Percentiles rank a stretch among this genome's conserved stretches.
Conservation (phyloP, 2,329 filamentous ascomycete species). For the Sporothrix schenckii region DNA sequence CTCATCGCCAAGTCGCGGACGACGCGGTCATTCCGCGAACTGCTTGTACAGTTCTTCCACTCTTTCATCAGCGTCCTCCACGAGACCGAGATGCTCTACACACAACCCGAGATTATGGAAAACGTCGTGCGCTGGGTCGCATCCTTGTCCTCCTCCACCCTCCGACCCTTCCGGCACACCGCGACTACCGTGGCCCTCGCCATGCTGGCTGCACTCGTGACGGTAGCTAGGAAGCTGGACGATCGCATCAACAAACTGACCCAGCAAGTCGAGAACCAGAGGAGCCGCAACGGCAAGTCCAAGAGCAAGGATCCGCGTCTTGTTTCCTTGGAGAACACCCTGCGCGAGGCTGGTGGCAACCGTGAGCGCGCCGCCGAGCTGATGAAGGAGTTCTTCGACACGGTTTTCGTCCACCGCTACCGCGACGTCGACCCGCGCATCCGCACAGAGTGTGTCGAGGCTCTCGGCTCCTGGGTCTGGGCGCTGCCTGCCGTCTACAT, state of each 20-base stretch:
- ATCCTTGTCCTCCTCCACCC: conserved; percentile 83
- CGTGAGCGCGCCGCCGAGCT: conserved; percentile 70
- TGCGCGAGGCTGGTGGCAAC: conserved; percentile 70
- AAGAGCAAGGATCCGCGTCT: conserved; percentile 76
- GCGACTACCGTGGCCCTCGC: conserved; percentile 82
- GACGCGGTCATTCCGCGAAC: conserved; percentile 74
- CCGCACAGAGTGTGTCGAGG: conserved; percentile 82
- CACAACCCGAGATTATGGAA: conserved; percentile 75
- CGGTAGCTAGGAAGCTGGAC: conserved; percentile 50
- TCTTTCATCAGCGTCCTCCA: conserved; percentile 77
- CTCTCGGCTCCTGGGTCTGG: conserved; percentile 86
- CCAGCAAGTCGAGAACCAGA: conserved; percentile 77
- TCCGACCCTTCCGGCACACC: conserved; percentile 91
- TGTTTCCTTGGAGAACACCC: conserved; percentile 69
- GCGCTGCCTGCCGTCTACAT: conserved; percentile 85
- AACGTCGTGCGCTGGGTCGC: conserved; percentile 89
- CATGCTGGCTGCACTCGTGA: conserved; percentile 73
- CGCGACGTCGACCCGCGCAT: conserved; percentile 91
- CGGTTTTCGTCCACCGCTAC: conserved; percentile 93
- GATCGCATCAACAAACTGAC: conserved; percentile 71
- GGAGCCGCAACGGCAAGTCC: conserved; percentile 64
- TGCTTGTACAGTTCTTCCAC: conserved; percentile 77
- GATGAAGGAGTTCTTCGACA: conserved; percentile 86
- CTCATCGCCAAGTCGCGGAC: conserved; percentile 80
- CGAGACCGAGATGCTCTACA: conserved; percentile 79